A percentile compares a stretch with the other conserved stretches of the same genome.
Conservation (phyloP, 228 moss, liverwort and hornwort genomes). For the Sphagnum fallax region DNA sequence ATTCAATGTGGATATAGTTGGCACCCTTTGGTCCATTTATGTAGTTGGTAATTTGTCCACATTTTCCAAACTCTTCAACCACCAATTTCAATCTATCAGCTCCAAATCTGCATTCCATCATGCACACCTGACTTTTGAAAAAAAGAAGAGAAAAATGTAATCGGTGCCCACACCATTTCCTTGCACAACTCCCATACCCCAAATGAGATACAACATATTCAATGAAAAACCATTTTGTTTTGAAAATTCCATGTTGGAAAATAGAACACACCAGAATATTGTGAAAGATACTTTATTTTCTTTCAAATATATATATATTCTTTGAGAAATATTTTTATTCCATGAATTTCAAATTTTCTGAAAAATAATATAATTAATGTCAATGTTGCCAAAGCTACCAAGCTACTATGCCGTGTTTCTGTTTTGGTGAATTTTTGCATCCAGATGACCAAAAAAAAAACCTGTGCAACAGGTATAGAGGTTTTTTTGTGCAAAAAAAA, state of each 20-base stretch:
- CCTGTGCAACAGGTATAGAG: no score
- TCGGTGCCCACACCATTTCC: neutral
- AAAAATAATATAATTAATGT: no score
- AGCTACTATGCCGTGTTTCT: no score
- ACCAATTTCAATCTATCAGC: conserved; percentile 16
- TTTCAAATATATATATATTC: no score
- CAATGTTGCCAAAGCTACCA: no score
- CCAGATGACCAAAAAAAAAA: no score
- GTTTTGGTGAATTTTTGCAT: no score
- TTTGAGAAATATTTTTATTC: no score
- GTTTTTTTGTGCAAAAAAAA: no score
- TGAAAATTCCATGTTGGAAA: neutral
- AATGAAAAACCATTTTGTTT: neutral
- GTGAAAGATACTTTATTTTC: neutral
- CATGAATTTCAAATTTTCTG: no score
- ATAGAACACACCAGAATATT: neutral
- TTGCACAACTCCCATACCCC: neutral
- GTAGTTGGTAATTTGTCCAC: conserved; percentile 29
- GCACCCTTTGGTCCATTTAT: conserved; percentile 31
- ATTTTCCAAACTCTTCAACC: conserved; percentile 40
- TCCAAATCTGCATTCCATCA: conserved; percentile 16
- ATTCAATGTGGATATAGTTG: conserved; percentile 46
- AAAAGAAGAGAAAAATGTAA: no score
- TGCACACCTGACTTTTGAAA: no score
- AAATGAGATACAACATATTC: neutral